Percentiles rank a stretch among this genome's conserved stretches.
Conservation (phyloP, 495 filamentous ascomycete genomes). For the Terfezia boudieri region DNA sequence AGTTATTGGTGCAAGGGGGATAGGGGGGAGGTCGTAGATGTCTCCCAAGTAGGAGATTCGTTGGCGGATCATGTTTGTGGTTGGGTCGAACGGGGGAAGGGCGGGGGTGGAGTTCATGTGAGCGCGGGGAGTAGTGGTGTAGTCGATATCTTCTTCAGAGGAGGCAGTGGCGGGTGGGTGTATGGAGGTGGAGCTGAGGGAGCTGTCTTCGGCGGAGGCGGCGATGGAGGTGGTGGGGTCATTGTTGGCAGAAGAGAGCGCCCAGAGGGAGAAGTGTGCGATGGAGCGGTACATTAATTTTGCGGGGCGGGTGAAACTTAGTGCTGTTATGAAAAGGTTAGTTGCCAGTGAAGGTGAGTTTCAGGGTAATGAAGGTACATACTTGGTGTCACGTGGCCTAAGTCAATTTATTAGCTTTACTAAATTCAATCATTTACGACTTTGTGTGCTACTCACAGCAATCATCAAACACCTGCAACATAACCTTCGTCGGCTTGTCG, state of each 20-base stretch:
- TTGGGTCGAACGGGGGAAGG: conserved; percentile 10
- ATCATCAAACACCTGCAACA: conserved; percentile 92
- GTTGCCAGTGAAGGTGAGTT: neutral
- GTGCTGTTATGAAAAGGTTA: conserved; percentile 26
- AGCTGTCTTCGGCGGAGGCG: neutral
- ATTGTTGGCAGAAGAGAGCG: conserved; percentile 23
- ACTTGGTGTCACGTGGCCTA: neutral
- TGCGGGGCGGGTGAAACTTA: conserved; percentile 81
- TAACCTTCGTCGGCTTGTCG: conserved; percentile 56
- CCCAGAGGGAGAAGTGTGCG: conserved; percentile 82
- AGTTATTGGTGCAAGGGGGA: conserved; percentile 21
- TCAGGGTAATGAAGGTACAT: neutral
- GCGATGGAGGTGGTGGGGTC: neutral
- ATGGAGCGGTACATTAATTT: conserved; percentile 85
- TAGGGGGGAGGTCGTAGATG: conserved; percentile 40
- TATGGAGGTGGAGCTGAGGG: neutral
- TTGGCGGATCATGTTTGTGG: conserved; percentile 76
- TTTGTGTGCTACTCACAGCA: conserved; percentile 38
- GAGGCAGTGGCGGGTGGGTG: neutral
- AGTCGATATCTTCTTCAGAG: neutral
- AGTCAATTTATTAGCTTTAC: neutral
- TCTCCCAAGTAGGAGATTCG: conserved; percentile 54
- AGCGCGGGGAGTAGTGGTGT: neutral
- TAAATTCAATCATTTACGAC: conserved; percentile 32
- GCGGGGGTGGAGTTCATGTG: neutral